Percentiles rank a stretch among this genome's conserved stretches.
Evolutionary conservation across 352 stramenopile species (phyloP).

Genomic region (Phytophthora tubulina): DNA sequence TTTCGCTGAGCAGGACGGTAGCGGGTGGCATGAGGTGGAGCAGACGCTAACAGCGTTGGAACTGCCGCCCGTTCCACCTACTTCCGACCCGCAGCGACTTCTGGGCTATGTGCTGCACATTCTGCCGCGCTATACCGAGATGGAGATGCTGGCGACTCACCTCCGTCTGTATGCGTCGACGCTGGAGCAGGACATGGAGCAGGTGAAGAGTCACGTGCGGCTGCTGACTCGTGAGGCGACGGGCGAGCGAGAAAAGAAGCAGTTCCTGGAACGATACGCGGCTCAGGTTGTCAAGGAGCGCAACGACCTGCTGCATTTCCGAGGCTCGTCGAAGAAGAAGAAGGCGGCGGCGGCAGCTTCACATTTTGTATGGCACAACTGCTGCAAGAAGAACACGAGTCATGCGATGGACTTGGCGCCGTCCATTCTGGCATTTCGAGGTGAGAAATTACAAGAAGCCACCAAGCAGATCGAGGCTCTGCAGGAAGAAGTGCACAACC

Average conservation of each 20-base stretch:
- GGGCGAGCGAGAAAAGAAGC: slow-evolving; percentile 76
- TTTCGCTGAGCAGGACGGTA: slow-evolving; percentile 21
- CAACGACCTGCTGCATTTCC: slow-evolving; percentile 81
- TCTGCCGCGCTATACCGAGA: slow-evolving; percentile 80
- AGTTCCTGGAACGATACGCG: slow-evolving; percentile 84
- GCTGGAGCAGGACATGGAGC: slow-evolving; percentile 82
- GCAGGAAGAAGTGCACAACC: slow-evolving; percentile 72
- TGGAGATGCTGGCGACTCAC: slow-evolving; percentile 86
- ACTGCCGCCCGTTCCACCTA: slow-evolving; percentile 72
- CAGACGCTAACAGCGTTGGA: slow-evolving; percentile 59
- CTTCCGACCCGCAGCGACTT: slow-evolving; percentile 77
- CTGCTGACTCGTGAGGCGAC: slow-evolving; percentile 62
- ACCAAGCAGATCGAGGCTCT: slow-evolving; percentile 56
- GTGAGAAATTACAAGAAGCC: slow-evolving; percentile 76
- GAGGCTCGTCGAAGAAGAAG: slow-evolving; percentile 56
- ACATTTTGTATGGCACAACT: slow-evolving; percentile 85
- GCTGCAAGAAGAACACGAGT: slow-evolving; percentile 82
- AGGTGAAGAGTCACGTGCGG: slow-evolving; percentile 67
- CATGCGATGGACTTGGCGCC: slow-evolving; percentile 74
- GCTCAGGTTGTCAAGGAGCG: slow-evolving; percentile 88
- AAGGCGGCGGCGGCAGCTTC: slow-evolving; percentile 2
- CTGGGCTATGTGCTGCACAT: slow-evolving; percentile 82
- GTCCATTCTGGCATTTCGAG: slow-evolving; percentile 77
- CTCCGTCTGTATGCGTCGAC: slow-evolving; percentile 74
- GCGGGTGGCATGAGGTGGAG: slow-evolving; percentile 70